Evolutionary conservation across 1,284 basidiomycete species (phyloP), one percentile per base, ranked within the genome.

Genomic region (Rhodotorula sp.): DNA sequence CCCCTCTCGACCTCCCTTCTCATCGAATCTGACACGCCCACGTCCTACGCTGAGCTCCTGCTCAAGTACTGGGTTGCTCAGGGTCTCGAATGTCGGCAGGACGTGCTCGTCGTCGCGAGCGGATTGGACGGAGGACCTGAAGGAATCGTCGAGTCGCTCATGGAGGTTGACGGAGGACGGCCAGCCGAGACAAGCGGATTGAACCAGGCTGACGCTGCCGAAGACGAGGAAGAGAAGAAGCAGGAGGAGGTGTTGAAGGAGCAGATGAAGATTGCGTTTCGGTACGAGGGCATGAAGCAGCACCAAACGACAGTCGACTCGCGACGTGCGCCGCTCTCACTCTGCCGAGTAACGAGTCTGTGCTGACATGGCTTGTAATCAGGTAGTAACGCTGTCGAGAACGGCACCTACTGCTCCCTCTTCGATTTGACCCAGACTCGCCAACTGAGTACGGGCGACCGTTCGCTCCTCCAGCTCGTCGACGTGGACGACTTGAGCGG

Each of bases 231-330:
- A 18, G 81, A 83, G 46, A 81, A 79, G 50, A 81, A 81, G 54
- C 83, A 81, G 54, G 82, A 83, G 64, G 85, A 85, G 71, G 80
- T 78, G 54, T 56, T 70, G 67, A 78, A 81, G 64, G 81, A 84
- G 34, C 85, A 84, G 76, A 87, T 92, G 72, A 92, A 89, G 81
- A 96, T 97, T 77, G 95, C 95, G 50, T 99, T 95, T 91, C 85
- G 95, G 77, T 99, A 99, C 80, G 90, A 92, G 77, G 85, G 87
- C 70, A 90, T 96, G 90, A 91, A 89, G 81, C 88, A 86, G 80
- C 95, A 95, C 80, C 87, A 90, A 81, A 96, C 93, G 2, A 93
- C 91, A 2, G 87, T 95, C 37, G 77, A 70, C 31, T 53, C 72
- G 59, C 73, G 74, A 68, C 46, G 67, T 73, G 52, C 62, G 73